Conservation (phyloP, 1,139 yeast genomes). For the Diutina catenulata region DNA sequence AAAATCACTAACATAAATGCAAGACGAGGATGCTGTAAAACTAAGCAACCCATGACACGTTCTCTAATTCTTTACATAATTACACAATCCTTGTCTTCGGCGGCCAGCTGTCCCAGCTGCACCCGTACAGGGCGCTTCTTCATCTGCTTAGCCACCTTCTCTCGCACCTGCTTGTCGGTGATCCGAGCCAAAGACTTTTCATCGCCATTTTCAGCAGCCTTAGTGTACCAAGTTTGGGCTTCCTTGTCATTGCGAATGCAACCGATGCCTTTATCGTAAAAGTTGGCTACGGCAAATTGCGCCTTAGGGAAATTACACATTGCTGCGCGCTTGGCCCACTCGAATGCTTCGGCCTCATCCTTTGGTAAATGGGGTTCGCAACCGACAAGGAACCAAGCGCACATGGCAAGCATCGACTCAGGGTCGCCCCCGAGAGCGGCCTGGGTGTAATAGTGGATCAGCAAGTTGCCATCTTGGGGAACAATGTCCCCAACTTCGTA, state of each 20-base stretch:
- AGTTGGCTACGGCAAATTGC: slow-evolving; percentile 77
- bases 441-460: slow-evolving; percentile 86
- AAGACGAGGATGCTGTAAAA: too few relatives aligned
- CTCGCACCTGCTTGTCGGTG: slow-evolving; percentile 20
- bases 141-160: slow-evolving; percentile 19
- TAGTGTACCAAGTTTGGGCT: slow-evolving; percentile 65
- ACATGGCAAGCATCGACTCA: slow-evolving; percentile 81
- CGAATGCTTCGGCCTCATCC: slow-evolving; percentile 81
- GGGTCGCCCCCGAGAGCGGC: slow-evolving; percentile 88
- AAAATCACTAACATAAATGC: too few relatives aligned
- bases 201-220: slow-evolving; percentile 68
- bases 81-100: slow-evolving; percentile 34
- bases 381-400: slow-evolving; percentile 95
- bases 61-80: slow-evolving; percentile 17
- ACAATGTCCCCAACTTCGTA: slow-evolving; percentile 79
- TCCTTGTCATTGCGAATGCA: slow-evolving; percentile 45
- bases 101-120: slow-evolving; percentile 8
- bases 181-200: slow-evolving; percentile 42
- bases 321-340: slow-evolving; percentile 91
- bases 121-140: slow-evolving; percentile 14
- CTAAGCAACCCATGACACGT: too few relatives aligned
- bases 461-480: slow-evolving; percentile 71
- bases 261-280: slow-evolving; percentile 82
- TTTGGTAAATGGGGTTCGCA: slow-evolving; percentile 69
- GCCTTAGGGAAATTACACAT: slow-evolving; percentile 65